Evolutionary conservation across 306 rosid species (phyloP).

Genomic region (Ceratonia siliqua): DNA sequence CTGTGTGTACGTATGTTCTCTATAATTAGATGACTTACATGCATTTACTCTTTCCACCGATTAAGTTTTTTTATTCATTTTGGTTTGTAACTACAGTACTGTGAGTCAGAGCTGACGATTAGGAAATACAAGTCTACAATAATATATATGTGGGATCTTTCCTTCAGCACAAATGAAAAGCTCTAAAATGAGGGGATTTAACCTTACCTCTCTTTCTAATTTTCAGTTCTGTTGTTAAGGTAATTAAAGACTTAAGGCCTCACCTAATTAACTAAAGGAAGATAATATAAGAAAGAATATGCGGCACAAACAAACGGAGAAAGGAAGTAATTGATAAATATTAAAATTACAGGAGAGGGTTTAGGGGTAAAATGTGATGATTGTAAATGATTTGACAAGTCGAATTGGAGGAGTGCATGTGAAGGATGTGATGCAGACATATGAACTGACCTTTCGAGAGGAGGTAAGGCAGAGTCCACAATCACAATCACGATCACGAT

Average conservation of each 20-base stretch:
- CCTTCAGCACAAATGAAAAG: not conserved
- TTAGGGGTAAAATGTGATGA: slow-evolving; percentile 13
- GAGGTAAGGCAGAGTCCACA: not conserved
- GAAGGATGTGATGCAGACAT: slow-evolving; percentile 35
- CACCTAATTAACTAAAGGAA: too few relatives aligned
- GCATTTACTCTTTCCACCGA: not conserved
- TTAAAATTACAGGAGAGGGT: not conserved
- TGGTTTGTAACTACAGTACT: not conserved
- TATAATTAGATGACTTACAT: not conserved
- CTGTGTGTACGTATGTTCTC: not conserved
- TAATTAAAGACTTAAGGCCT: too few relatives aligned
- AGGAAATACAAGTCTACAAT: too few relatives aligned
- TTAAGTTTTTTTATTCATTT: not conserved
- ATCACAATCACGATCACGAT: not conserved
- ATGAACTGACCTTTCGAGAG: slow-evolving; percentile 39
- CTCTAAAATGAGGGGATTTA: too few relatives aligned
- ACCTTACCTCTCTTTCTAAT: too few relatives aligned
- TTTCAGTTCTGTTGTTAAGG: too few relatives aligned
- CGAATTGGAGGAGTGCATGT: slow-evolving; percentile 42
- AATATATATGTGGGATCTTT: too few relatives aligned
- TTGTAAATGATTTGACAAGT: slow-evolving; percentile 44
- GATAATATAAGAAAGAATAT: too few relatives aligned
- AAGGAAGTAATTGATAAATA: too few relatives aligned
- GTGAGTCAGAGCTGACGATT: not conserved
- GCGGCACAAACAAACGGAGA: too few relatives aligned